phyloP scores from a whole-genome alignment of 352 stramenopile genomes.

The Phytophthora rubi region DNA sequence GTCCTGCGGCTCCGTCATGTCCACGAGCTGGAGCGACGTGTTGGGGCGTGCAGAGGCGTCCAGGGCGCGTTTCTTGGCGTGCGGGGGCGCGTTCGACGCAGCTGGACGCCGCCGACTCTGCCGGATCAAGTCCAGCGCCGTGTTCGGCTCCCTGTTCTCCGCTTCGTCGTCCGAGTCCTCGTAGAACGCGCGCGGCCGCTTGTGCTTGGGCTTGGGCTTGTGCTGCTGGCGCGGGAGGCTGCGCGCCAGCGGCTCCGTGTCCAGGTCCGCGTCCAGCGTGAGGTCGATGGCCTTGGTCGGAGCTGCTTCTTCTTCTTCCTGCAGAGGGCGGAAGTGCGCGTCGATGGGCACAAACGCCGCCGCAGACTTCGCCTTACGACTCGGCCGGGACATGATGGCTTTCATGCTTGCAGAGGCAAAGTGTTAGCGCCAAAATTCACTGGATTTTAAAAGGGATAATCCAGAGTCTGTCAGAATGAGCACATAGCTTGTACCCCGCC shows the following conservation, averaged over 20 bases:
- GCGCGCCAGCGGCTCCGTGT: conserved; percentile 11
- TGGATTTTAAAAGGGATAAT: too few relatives aligned
- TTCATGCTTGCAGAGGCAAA: neutral
- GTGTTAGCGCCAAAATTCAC: too few relatives aligned
- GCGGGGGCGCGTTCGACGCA: neutral
- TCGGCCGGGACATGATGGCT: neutral
- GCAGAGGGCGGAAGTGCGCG: conserved; percentile 54
- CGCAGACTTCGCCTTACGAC: neutral
- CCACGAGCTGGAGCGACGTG: neutral
- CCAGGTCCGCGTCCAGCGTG: conserved; percentile 24
- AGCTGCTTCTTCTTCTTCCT: conserved; percentile 4
- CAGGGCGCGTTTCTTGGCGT: neutral
- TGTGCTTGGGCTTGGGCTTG: neutral
- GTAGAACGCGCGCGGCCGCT: conserved; percentile 48
- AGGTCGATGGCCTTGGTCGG: conserved; percentile 51
- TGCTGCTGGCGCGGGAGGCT: neutral
- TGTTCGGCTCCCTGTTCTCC: conserved; percentile 60
- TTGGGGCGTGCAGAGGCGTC: neutral
- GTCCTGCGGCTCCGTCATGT: conserved; percentile 30
- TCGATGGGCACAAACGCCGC: conserved; percentile 56
- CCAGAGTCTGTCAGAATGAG: too few relatives aligned
- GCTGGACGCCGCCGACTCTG: conserved; percentile 21
- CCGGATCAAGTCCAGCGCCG: conserved; percentile 58
- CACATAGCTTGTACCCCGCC: too few relatives aligned
- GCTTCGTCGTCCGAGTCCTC: conserved; percentile 60